phyloP scores from a whole-genome alignment of 306 rosid species.

The Begonia loranthoides region DNA sequence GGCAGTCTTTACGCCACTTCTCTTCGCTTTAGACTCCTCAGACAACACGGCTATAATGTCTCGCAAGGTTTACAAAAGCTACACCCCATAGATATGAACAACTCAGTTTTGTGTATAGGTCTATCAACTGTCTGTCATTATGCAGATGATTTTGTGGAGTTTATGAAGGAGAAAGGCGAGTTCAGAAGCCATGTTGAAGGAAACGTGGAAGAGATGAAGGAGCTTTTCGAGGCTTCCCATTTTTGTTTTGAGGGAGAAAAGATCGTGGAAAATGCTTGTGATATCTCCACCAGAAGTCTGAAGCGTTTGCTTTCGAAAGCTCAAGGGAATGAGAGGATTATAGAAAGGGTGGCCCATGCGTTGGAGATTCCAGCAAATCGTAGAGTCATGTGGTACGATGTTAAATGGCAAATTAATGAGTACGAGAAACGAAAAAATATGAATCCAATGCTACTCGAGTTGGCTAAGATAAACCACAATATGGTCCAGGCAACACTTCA shows the following conservation, averaged over 20 bases:
- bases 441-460: constrained; percentile 17
- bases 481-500: constrained; percentile 31
- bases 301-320: constrained; percentile 1
- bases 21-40: constrained; percentile 32
- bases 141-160: constrained; percentile 18
- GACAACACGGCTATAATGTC: constrained; percentile 34
- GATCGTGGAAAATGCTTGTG: constrained; percentile 16
- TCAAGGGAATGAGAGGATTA: background rate
- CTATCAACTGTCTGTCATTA: background rate
- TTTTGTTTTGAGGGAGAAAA: constrained; percentile 29
- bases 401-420: constrained; percentile 29
- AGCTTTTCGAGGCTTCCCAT: constrained; percentile 30
- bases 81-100: background rate
- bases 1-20: constrained; percentile 21
- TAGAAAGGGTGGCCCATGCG: constrained; percentile 19
- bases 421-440: constrained; percentile 4
- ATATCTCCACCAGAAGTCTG: constrained; percentile 8
- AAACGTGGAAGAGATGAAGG: constrained; percentile 11
- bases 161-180: constrained; percentile 14
- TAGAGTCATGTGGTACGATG: constrained; percentile 55
- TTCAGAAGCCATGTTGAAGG: background rate
- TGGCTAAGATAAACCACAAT: constrained; percentile 40
- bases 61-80: constrained; percentile 23
- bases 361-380: constrained; percentile 39
- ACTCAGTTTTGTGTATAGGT: background rate